Base-by-base conservation (phyloP, 768 basidiomycete species). In the Boletus vinaceobasis region DNA sequence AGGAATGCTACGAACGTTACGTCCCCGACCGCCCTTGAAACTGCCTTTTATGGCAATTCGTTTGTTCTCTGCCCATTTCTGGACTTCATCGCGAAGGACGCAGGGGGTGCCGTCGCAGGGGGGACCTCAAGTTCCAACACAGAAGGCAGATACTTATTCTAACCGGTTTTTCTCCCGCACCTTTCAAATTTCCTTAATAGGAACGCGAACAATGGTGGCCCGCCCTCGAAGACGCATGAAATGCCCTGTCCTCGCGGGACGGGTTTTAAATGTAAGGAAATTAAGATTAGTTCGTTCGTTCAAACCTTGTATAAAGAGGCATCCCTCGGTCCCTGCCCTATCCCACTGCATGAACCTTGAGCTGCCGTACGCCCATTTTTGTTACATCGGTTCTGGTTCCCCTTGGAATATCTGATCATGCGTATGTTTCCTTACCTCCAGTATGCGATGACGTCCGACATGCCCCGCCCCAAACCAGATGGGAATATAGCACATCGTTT, bases 361-460 rank as follows among this genome's bases (percentile, higher is more conserved):
- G 55, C 69, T 71, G 67, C 71, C 71, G 69, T 71, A 71, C 71
- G 69, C 69, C 66, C 69, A 11, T 61, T 72, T 72, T 65, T 61
- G 64, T 64, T 64, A 53, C 40, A 44, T 68, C 59, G 62, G 70
- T 62, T 54, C 58, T 63, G 36, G 50, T 61, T 52, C 43, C 37
- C 52, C 31, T 55, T 33, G 60, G 60, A 49, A 29, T 62, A 26
- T 64, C 70, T 70, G 57, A 70, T 65, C 62, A 65, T 63, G 65
- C 55, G 65, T 69, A 65, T 63, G 65, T 71, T 59, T 55, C 48
- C 58, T 53, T 39, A 15, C 33, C 53, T 71, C 62, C 59, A 72
- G 69, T 52, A 61, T 72, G 68, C 69, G 58, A 71, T 71, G 69
- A 71, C 71, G 55, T 72, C 69, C 71, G 59, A 71, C 69, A 46